Percentiles rank a stretch among this genome's conserved stretches.
phyloP scores from a whole-genome alignment of 2,329 filamentous ascomycete species.

The Fusarium tuaranense region DNA sequence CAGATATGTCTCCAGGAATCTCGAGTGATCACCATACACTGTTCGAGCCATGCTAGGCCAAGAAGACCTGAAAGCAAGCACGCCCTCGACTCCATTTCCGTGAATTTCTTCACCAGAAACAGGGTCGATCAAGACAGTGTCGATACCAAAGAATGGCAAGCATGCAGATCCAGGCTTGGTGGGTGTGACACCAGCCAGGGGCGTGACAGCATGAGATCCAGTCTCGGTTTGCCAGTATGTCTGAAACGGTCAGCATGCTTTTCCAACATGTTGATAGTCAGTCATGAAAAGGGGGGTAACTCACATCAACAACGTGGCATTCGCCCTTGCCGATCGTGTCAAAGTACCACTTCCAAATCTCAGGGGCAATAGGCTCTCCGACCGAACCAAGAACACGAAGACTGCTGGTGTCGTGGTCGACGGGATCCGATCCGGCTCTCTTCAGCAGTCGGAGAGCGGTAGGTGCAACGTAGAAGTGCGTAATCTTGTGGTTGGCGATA shows the following conservation, averaged over 20 bases:
- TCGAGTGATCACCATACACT: conserved; percentile 94
- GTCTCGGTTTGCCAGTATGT: conserved; percentile 99
- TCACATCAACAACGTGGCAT: conserved; percentile 89
- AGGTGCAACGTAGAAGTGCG: conserved; percentile 95
- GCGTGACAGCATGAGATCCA: conserved; percentile 91
- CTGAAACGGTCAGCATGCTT: conserved; percentile 56
- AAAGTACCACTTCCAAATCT: conserved; percentile 98
- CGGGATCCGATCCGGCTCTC: conserved; percentile 88
- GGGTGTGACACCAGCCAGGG: conserved; percentile 87
- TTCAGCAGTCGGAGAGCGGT: conserved; percentile 90
- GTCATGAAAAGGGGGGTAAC: conserved; percentile 50
- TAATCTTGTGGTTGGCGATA: conserved; percentile 88
- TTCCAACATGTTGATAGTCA: too few species aligned
- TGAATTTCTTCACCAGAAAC: conserved; percentile 88
- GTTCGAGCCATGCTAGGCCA: conserved; percentile 98
- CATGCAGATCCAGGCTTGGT: conserved; percentile 95
- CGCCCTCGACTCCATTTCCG: conserved; percentile 93
- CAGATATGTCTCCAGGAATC: conserved; percentile 96
- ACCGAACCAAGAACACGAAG: conserved; percentile 90
- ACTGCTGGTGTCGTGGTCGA: conserved; percentile 79
- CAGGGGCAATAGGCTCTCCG: conserved; percentile 94
- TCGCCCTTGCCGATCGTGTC: conserved; percentile 90
- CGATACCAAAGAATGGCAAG: conserved; percentile 96
- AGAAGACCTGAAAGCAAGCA: conserved; percentile 91
- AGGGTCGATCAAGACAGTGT: conserved; percentile 92